Percentiles rank a stretch among this genome's conserved stretches.
Conservation (phyloP, 2,329 filamentous ascomycete species). For the Alternaria conjuncta region DNA sequence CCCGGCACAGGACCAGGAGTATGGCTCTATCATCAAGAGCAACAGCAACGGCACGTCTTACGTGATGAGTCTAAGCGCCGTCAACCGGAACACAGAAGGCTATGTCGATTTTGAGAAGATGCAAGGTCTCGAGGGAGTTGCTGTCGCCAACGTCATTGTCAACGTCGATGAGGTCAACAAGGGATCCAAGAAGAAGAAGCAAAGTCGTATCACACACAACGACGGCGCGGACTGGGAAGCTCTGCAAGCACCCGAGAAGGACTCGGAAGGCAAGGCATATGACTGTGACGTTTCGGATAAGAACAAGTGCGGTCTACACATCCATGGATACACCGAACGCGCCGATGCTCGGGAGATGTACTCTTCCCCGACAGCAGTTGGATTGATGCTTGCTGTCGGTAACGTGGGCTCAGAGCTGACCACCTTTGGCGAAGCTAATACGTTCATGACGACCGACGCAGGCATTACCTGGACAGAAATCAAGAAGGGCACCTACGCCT, state of each 20-base stretch:
- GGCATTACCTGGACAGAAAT: constrained; percentile 86
- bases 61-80: constrained; percentile 77
- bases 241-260: constrained; percentile 73
- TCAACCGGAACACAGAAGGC: constrained; percentile 78
- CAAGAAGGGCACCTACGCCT: constrained; percentile 87
- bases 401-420: constrained; percentile 82
- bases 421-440: constrained; percentile 75
- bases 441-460: constrained; percentile 90
- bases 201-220: constrained; percentile 94
- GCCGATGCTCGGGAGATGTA: constrained; percentile 82
- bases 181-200: constrained; percentile 76
- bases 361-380: constrained; percentile 85
- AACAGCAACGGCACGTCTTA: constrained; percentile 98
- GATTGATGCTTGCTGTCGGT: constrained; percentile 87
- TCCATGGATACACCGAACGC: constrained; percentile 96
- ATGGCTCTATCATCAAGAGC: constrained; percentile 92
- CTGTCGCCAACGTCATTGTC: constrained; percentile 81
- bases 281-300: constrained; percentile 66
- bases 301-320: constrained; percentile 80
- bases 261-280: constrained; percentile 74
- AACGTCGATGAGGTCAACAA: constrained; percentile 71
- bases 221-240: constrained; percentile 88
- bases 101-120: constrained; percentile 98
- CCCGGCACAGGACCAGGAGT: constrained; percentile 67
- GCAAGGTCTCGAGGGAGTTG: constrained; percentile 87